Evolutionary conservation across 768 basidiomycete genomes (phyloP).

Genomic region (Amylocystis lapponica): DNA sequence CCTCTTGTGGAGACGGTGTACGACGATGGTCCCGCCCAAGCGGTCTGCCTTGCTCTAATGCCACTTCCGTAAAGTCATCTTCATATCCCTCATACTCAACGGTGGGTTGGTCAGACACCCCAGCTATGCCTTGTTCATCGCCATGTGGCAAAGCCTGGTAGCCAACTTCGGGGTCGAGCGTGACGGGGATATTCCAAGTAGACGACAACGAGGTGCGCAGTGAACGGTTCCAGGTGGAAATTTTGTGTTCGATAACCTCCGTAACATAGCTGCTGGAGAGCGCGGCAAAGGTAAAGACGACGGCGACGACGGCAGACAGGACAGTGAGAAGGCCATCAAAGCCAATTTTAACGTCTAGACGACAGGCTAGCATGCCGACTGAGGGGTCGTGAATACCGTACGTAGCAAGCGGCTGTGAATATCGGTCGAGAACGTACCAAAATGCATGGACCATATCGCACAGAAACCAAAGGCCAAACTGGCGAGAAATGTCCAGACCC

Average conservation of each 20-base stretch:
- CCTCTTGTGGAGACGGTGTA: too few relatives aligned
- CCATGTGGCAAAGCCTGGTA: constrained; percentile 9
- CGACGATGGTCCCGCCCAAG: too few relatives aligned
- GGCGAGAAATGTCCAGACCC: constrained; percentile 22
- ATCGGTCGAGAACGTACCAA: constrained; percentile 13
- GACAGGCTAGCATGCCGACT: constrained; percentile 26
- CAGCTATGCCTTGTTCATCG: constrained; percentile 3
- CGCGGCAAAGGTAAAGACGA: constrained; percentile 23
- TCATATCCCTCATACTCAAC: too few relatives aligned
- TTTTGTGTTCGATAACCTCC: constrained; percentile 16
- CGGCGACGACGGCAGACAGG: constrained; percentile 21
- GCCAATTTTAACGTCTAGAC: constrained; percentile 19
- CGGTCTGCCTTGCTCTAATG: too few relatives aligned
- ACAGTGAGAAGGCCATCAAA: constrained; percentile 19
- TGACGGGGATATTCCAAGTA: too few relatives aligned
- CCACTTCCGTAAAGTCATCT: too few relatives aligned
- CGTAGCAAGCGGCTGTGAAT: not conserved
- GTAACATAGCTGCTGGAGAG: constrained; percentile 18
- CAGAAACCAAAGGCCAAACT: constrained; percentile 25
- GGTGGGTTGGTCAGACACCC: too few relatives aligned
- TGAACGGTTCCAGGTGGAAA: not conserved
- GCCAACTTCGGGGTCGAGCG: constrained; percentile 14
- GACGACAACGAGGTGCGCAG: not conserved
- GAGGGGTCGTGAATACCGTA: not conserved
- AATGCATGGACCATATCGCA: constrained; percentile 27